phyloP scores from a whole-genome alignment of 768 basidiomycete species.

The Asterophora parasitica region DNA sequence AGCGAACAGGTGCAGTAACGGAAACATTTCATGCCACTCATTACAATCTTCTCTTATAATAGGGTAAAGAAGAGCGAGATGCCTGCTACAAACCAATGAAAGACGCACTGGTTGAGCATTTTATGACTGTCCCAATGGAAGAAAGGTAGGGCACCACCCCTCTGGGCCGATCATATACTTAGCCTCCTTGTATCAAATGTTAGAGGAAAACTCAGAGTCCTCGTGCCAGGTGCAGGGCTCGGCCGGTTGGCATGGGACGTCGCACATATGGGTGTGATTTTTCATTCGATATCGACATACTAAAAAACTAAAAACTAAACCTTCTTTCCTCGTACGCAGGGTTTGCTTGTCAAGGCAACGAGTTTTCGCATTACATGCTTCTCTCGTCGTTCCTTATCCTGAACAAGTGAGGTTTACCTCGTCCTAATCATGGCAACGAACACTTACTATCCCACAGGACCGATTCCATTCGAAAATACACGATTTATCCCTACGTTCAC shows the following conservation, averaged over 20 bases:
- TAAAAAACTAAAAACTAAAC: neutral
- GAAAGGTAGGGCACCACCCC: slow-evolving; percentile 40
- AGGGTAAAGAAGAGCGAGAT: slow-evolving; percentile 78
- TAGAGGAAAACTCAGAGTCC: slow-evolving; percentile 59
- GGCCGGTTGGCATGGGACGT: slow-evolving; percentile 88
- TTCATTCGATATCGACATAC: neutral
- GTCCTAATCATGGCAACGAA: neutral
- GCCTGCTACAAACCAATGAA: slow-evolving; percentile 79
- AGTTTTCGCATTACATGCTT: slow-evolving; percentile 95
- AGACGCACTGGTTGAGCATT: slow-evolving; percentile 64
- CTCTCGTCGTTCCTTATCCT: slow-evolving; percentile 84
- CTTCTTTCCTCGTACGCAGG: slow-evolving; percentile 38
- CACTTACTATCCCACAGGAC: slow-evolving; percentile 40
- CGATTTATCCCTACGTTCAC: slow-evolving; percentile 87
- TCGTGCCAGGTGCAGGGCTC: slow-evolving; percentile 88
- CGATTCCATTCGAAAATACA: slow-evolving; percentile 58
- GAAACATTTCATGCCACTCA: neutral
- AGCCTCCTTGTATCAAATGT: slow-evolving; percentile 4
- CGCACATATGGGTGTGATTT: slow-evolving; percentile 62
- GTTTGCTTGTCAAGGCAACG: slow-evolving; percentile 89
- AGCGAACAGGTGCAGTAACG: slow-evolving; percentile 57
- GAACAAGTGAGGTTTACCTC: slow-evolving; percentile 55
- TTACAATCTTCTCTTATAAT: neutral
- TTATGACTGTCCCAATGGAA: slow-evolving; percentile 46
- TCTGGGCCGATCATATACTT: neutral